A percentile compares a stretch with the other conserved stretches of the same genome.
Conservation (phyloP, 148 eudicot genomes). For the Hydrangea macrophylla region DNA sequence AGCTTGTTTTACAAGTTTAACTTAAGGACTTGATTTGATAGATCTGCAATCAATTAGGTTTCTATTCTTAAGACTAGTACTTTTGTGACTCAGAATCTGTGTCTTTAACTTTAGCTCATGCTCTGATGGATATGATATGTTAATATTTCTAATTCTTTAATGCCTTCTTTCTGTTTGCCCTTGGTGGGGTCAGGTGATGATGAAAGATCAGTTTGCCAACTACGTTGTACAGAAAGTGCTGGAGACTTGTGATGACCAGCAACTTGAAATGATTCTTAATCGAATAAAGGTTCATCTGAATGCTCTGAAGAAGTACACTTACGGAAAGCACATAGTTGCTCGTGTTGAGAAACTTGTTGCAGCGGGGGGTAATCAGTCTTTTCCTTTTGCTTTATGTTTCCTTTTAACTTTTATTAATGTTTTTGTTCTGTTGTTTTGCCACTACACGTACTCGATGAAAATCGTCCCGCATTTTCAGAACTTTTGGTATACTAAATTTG, state of each 20-base stretch:
- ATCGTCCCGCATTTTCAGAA: too few relatives aligned
- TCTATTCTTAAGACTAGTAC: too few relatives aligned
- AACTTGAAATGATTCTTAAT: constrained; percentile 68
- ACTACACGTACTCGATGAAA: too few relatives aligned
- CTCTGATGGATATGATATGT: background rate
- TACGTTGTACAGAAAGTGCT: constrained; percentile 79
- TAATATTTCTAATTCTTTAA: background rate
- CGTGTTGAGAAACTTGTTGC: constrained; percentile 92
- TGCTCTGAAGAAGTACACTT: constrained; percentile 81
- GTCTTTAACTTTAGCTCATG: background rate
- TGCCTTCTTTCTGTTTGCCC: background rate
- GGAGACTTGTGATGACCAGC: constrained; percentile 89
- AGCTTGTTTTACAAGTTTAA: too few relatives aligned
- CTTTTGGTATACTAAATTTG: too few relatives aligned
- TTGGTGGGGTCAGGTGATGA: constrained; percentile 51
- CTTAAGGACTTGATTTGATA: background rate
- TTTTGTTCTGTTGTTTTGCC: background rate
- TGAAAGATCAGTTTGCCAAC: constrained; percentile 78
- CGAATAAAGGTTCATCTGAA: constrained; percentile 77
- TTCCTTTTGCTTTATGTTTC: background rate
- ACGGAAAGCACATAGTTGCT: constrained; percentile 91
- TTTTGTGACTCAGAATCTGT: background rate
- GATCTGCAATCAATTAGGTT: background rate
- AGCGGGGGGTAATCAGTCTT: constrained; percentile 58
- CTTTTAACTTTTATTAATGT: background rate